These are phyloP conservation scores for Sporisorium exsertum DNA, from an alignment of 1,284 basidiomycete species.

Conservation along the genomic window DNA sequence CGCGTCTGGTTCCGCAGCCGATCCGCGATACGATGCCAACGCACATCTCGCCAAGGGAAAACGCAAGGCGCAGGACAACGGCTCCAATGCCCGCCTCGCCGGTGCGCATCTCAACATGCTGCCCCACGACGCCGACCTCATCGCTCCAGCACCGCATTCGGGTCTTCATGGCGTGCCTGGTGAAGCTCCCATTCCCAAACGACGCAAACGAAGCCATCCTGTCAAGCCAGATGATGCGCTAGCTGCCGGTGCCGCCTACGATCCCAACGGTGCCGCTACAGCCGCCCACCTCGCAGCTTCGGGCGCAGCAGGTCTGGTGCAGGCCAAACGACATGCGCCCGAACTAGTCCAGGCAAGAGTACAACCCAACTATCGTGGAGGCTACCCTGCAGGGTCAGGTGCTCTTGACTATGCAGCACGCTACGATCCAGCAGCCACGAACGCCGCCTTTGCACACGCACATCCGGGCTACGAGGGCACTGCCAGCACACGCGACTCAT, in stretches of 20 bases:
- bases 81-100: slow-evolving; percentile 10
- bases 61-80: slow-evolving; percentile 44
- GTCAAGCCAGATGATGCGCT: slow-evolving; percentile 29
- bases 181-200: slow-evolving; percentile 26
- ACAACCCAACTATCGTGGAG: slow-evolving; percentile 48
- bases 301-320: slow-evolving; percentile 22
- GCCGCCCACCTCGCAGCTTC: slow-evolving; percentile 31
- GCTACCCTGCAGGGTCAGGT: slow-evolving; percentile 45
- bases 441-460: slow-evolving; percentile 27
- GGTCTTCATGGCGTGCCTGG: slow-evolving; percentile 10
- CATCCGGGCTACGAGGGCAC: slow-evolving; percentile 46
- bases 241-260: slow-evolving; percentile 10
- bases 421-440: slow-evolving; percentile 34
- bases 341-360: slow-evolving; percentile 36
- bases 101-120: slow-evolving; percentile 39
- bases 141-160: slow-evolving; percentile 39
- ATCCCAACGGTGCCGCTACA: slow-evolving; percentile 22
- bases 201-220: slow-evolving; percentile 48
- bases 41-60: slow-evolving; percentile 45
- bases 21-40: slow-evolving; percentile 30
- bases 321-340: slow-evolving; percentile 32
- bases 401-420: slow-evolving; percentile 46
- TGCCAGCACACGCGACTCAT: slow-evolving; percentile 45
- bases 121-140: slow-evolving; percentile 48
- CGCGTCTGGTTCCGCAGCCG: slow-evolving; percentile 12